Percentiles rank a stretch among this genome's conserved stretches.
Conservation (phyloP, 2,329 filamentous ascomycete genomes). For the Talaromyces rugulosus region DNA sequence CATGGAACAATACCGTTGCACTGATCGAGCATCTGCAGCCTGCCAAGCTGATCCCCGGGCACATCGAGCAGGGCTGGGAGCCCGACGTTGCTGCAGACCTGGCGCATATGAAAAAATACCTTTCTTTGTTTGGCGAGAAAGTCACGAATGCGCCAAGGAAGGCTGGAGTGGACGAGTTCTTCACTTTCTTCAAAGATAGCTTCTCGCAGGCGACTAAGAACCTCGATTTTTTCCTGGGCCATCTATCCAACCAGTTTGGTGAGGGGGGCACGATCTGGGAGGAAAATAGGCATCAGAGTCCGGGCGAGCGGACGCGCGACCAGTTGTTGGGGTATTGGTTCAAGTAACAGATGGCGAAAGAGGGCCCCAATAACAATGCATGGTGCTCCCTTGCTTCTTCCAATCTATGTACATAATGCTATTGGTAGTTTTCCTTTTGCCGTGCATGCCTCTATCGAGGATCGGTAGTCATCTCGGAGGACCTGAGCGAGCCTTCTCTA, state of each 20-base stretch:
- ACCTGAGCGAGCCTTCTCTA: too few species aligned
- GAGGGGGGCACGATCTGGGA: constrained; percentile 28
- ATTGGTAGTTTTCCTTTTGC: too few species aligned
- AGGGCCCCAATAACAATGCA: too few species aligned
- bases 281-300: constrained; percentile 28
- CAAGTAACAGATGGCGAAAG: background rate
- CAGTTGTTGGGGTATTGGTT: constrained; percentile 17
- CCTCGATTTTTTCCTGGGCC: constrained; percentile 31
- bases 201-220: constrained; percentile 17
- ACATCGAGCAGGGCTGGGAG: background rate
- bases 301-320: constrained; percentile 13
- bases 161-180: too few species aligned
- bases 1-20: constrained; percentile 21
- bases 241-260: constrained; percentile 29
- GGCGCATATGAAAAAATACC: constrained; percentile 2
- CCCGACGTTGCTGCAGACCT: background rate
- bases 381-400: too few species aligned
- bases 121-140: constrained; percentile 14
- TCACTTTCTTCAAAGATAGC: too few species aligned
- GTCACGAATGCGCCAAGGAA: too few species aligned
- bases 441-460: too few species aligned
- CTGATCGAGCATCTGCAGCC: constrained; percentile 26
- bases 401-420: too few species aligned
- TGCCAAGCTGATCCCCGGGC: constrained; percentile 13
- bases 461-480: too few species aligned